phyloP scores from a whole-genome alignment of 345 rosid genomes.

The Isatis tinctoria region DNA sequence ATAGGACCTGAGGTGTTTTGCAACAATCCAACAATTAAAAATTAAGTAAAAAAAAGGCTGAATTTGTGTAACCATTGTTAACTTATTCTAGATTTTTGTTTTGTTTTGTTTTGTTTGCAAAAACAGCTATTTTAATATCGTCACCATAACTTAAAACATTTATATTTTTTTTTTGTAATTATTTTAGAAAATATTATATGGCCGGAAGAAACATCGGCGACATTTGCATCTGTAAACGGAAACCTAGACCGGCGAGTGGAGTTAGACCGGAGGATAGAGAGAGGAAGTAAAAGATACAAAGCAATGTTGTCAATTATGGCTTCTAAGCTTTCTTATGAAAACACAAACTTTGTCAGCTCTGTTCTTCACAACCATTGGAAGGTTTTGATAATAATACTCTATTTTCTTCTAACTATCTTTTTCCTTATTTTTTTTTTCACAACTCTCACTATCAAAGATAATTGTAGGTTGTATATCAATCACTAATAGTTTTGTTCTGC shows the following conservation, averaged over 20 bases:
- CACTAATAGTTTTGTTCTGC: background rate
- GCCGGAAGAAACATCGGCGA: constrained; percentile 39
- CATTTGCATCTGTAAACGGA: constrained; percentile 38
- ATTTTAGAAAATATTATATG: constrained; percentile 33
- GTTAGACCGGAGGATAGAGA: constrained; percentile 33
- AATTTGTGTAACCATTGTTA: background rate
- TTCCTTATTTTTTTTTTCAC: background rate
- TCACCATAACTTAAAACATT: background rate
- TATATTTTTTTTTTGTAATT: background rate
- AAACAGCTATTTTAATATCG: background rate
- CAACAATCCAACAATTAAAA: background rate
- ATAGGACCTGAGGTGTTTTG: background rate
- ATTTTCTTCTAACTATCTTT: background rate
- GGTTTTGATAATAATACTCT: constrained; percentile 24
- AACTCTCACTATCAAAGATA: background rate
- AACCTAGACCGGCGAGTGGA: constrained; percentile 37
- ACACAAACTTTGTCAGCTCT: constrained; percentile 32
- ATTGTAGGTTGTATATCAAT: background rate
- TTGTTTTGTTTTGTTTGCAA: too few relatives aligned
- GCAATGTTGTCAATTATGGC: constrained; percentile 51
- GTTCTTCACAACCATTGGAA: constrained; percentile 38
- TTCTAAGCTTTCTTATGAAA: constrained; percentile 52
- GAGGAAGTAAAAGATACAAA: constrained; percentile 34
- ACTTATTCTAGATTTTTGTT: background rate
- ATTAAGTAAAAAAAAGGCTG: background rate